Evolutionary conservation across 441 rosid species (phyloP).

Genomic region (Viola pubescens): DNA sequence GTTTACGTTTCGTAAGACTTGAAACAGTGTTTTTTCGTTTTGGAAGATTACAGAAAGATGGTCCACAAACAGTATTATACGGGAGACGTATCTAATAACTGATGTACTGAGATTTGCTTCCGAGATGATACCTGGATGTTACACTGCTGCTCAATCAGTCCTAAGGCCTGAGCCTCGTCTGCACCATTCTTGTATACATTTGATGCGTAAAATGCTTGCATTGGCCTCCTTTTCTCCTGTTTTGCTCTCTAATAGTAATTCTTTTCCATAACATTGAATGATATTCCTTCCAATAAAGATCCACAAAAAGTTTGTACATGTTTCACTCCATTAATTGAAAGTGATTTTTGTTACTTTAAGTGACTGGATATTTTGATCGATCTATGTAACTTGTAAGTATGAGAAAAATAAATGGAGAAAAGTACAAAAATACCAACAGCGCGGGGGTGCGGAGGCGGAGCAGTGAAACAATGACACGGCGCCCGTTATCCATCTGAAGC

Average conservation of each 20-base stretch:
- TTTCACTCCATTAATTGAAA: too few relatives aligned
- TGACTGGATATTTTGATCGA: too few relatives aligned
- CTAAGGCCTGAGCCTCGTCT: not conserved
- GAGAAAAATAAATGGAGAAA: too few relatives aligned
- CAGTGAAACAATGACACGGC: too few relatives aligned
- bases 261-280: too few relatives aligned
- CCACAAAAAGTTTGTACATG: not conserved
- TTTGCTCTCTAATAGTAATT: too few relatives aligned
- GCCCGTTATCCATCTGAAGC: too few relatives aligned
- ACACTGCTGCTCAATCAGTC: not conserved
- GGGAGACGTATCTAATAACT: conserved; percentile 29
- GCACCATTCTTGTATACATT: not conserved
- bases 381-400: too few relatives aligned
- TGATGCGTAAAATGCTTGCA: not conserved
- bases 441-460: too few relatives aligned
- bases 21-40: not conserved
- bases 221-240: not conserved
- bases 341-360: not conserved
- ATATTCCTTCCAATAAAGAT: not conserved
- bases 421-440: too few relatives aligned
- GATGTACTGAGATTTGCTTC: conserved; percentile 8
- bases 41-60: conserved; percentile 39
- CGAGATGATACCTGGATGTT: not conserved
- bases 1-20: too few relatives aligned
- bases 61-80: conserved; percentile 35